A percentile compares a stretch with the other conserved stretches of the same genome.
These are phyloP conservation scores for Solanum sejunctum DNA, from an alignment of 257 asterid species.

Conservation along the genomic window DNA sequence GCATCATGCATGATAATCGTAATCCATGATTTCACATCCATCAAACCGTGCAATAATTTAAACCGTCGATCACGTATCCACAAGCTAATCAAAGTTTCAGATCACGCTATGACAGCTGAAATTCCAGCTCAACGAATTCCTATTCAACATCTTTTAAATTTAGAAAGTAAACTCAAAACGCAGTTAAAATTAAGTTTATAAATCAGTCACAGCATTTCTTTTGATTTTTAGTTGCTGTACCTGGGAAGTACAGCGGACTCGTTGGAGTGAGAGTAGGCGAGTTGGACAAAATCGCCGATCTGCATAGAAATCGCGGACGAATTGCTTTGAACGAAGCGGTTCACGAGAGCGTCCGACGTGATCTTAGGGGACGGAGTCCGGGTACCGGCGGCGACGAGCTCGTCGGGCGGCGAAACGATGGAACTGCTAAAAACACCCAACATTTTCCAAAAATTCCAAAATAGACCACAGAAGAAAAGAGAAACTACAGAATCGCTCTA, in stretches of 20 bases:
- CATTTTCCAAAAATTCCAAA: slow-evolving; percentile 17
- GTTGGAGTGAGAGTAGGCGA: slow-evolving; percentile 65
- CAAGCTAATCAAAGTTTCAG: neutral
- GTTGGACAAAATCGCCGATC: slow-evolving; percentile 71
- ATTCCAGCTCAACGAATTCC: neutral
- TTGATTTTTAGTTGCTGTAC: slow-evolving; percentile 18
- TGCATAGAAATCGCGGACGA: slow-evolving; percentile 67
- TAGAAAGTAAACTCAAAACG: neutral
- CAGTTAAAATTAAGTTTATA: neutral
- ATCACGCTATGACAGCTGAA: neutral
- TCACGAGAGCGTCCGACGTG: slow-evolving; percentile 68
- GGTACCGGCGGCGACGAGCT: slow-evolving; percentile 97
- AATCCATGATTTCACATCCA: neutral
- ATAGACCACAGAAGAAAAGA: neutral
- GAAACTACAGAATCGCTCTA: neutral
- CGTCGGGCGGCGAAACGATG: slow-evolving; percentile 84
- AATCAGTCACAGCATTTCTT: neutral
- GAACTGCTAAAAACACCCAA: slow-evolving; percentile 86
- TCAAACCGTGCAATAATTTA: neutral
- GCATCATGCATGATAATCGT: neutral
- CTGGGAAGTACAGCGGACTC: slow-evolving; percentile 68
- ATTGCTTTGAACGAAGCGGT: slow-evolving; percentile 56
- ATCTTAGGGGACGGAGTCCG: slow-evolving; percentile 96
- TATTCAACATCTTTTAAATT: neutral
- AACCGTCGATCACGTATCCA: neutral